Conservation (phyloP, 2,329 filamentous ascomycete genomes). For the Ceratocystis huliohia region DNA sequence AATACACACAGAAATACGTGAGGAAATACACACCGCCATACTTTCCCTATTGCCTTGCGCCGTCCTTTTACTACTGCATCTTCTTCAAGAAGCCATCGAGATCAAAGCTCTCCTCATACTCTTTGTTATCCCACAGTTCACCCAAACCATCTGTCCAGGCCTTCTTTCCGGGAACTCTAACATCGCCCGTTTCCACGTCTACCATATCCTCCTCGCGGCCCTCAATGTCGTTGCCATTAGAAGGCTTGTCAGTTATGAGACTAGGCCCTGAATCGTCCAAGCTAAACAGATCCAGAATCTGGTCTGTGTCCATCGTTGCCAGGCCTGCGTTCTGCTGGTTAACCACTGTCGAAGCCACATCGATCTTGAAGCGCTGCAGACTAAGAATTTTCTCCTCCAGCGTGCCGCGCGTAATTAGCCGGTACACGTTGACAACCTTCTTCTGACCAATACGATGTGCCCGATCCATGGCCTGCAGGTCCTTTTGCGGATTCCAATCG, state of each 20-base stretch:
- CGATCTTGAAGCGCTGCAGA: constrained; percentile 98
- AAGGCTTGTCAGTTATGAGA: constrained; percentile 42
- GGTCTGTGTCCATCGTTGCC: constrained; percentile 93
- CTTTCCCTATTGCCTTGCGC: neutral
- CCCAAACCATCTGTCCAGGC: constrained; percentile 87
- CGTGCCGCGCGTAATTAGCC: constrained; percentile 87
- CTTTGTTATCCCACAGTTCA: constrained; percentile 91
- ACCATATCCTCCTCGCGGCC: constrained; percentile 75
- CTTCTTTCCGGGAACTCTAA: constrained; percentile 95
- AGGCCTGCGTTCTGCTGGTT: constrained; percentile 97
- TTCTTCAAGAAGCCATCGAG: constrained; percentile 88
- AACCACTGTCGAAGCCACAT: constrained; percentile 93
- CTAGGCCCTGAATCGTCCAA: constrained; percentile 65
- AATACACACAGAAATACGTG: neutral
- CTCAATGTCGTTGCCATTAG: constrained; percentile 34
- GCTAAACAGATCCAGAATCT: constrained; percentile 93
- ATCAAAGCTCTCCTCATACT: constrained; percentile 98
- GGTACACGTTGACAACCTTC: constrained; percentile 98
- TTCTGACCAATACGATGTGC: constrained; percentile 98
- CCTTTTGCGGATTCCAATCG: constrained; percentile 98
- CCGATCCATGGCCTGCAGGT: constrained; percentile 97
- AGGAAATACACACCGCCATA: neutral
- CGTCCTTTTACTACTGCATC: constrained; percentile 55
- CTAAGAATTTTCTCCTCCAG: constrained; percentile 97
- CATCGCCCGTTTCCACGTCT: constrained; percentile 80